Conservation (phyloP, 805 yeast genomes). For the Dipodascus albidus region DNA sequence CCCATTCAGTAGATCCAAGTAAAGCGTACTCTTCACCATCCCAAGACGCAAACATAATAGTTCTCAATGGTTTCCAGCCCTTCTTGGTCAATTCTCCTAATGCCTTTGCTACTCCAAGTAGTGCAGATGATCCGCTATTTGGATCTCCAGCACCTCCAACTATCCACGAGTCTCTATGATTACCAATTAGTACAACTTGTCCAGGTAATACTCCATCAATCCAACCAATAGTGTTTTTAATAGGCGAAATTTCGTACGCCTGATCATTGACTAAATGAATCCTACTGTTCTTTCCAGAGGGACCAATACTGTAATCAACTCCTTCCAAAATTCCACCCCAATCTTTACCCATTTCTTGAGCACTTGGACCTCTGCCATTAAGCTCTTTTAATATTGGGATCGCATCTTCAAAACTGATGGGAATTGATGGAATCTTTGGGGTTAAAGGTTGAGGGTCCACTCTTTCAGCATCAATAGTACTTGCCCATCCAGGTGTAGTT, state of each 20-base stretch:
- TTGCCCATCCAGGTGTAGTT: slow-evolving; percentile 59
- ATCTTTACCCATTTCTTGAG: slow-evolving; percentile 30
- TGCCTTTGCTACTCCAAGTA: slow-evolving; percentile 53
- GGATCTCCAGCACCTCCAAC: slow-evolving; percentile 75
- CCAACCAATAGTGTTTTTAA: slow-evolving; percentile 52
- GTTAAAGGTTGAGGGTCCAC: slow-evolving; percentile 38
- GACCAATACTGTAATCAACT: slow-evolving; percentile 43
- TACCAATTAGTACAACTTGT: slow-evolving; percentile 55
- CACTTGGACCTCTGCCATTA: slow-evolving; percentile 43
- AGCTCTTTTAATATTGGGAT: slow-evolving; percentile 47
- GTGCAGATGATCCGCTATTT: slow-evolving; percentile 56
- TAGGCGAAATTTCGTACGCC: slow-evolving; percentile 47
- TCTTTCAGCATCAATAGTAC: slow-evolving; percentile 39
- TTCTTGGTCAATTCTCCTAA: slow-evolving; percentile 36
- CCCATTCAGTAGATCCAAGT: slow-evolving; percentile 70
- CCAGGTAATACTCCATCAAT: slow-evolving; percentile 40
- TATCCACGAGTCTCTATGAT: slow-evolving; percentile 75
- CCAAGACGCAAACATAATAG: slow-evolving; percentile 65
- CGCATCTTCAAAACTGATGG: slow-evolving; percentile 54
- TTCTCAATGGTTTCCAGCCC: slow-evolving; percentile 67
- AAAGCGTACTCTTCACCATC: slow-evolving; percentile 71
- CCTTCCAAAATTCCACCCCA: slow-evolving; percentile 37
- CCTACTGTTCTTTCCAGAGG: slow-evolving; percentile 25
- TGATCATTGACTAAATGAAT: slow-evolving; percentile 52
- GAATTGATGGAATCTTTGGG: slow-evolving; percentile 61